phyloP scores from a whole-genome alignment of 495 filamentous ascomycete genomes.

The Aspergillus bridgeri region DNA sequence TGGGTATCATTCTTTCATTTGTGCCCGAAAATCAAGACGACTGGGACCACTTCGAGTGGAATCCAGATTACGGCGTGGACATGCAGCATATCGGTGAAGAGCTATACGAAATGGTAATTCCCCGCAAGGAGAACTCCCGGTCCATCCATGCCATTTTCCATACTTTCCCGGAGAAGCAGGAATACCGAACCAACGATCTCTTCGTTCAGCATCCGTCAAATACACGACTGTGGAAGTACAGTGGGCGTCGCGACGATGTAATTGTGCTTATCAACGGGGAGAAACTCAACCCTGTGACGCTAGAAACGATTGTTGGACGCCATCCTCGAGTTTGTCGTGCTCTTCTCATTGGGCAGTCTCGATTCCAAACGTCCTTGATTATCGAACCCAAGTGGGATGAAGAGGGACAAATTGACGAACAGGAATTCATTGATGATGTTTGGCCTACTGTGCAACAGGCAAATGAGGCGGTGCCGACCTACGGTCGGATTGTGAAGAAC shows the following conservation, averaged over 20 bases:
- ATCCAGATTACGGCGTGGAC: conserved; percentile 42
- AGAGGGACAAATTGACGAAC: conserved; percentile 1
- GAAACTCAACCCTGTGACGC: conserved; percentile 56
- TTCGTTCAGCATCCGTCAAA: conserved; percentile 49
- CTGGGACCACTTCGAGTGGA: conserved; percentile 50
- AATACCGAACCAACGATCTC: conserved; percentile 55
- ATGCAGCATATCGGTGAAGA: conserved; percentile 37
- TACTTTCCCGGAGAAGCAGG: conserved; percentile 32
- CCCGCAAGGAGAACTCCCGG: conserved; percentile 13
- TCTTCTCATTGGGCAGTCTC: conserved; percentile 46
- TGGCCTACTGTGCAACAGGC: conserved; percentile 48
- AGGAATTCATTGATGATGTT: conserved; percentile 26
- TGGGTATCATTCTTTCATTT: conserved; percentile 18
- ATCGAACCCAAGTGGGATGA: conserved; percentile 38
- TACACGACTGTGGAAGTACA: conserved; percentile 47
- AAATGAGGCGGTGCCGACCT: conserved; percentile 35
- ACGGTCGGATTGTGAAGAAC: conserved; percentile 35
- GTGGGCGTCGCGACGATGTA: conserved; percentile 55
- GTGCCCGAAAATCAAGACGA: conserved; percentile 33
- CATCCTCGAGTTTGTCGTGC: conserved; percentile 46
- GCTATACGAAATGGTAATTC: conserved; percentile 46
- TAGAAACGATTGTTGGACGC: conserved; percentile 44
- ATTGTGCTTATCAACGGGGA: conserved; percentile 64
- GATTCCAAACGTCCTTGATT: conserved; percentile 51
- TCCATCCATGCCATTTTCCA: conserved; percentile 25